These are phyloP conservation scores for Fusarium sp. DNA, from an alignment of 2,329 filamentous ascomycete genomes.

Conservation along the genomic window DNA sequence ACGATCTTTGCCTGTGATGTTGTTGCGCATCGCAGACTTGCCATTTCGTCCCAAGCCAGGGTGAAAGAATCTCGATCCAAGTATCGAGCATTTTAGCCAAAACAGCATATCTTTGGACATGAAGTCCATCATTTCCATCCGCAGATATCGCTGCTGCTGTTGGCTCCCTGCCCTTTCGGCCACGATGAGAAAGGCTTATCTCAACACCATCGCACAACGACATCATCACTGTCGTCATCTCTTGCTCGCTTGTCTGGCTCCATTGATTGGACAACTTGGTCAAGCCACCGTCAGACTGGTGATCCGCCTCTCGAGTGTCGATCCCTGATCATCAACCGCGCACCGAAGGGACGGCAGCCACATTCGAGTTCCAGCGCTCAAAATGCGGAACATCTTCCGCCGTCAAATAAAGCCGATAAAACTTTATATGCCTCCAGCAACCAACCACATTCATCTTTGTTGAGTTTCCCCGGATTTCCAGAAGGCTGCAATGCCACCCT, in stretches of 20 bases:
- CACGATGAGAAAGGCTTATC: slow-evolving; percentile 16
- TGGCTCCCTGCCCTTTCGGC: slow-evolving; percentile 7
- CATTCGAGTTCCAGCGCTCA: slow-evolving; percentile 3
- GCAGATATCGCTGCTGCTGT: background rate
- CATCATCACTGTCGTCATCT: slow-evolving; percentile 32
- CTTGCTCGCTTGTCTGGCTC: slow-evolving; percentile 15
- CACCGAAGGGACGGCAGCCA: slow-evolving; percentile 23
- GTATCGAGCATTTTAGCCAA: slow-evolving; percentile 4
- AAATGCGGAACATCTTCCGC: slow-evolving; percentile 32
- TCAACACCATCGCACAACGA: slow-evolving; percentile 13
- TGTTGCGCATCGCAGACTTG: background rate
- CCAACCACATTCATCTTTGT: slow-evolving; percentile 3
- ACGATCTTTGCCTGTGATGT: slow-evolving; percentile 15
- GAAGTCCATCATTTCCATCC: slow-evolving; percentile 24
- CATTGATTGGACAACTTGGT: slow-evolving; percentile 22
- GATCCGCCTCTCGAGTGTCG: slow-evolving; percentile 28
- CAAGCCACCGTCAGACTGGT: slow-evolving; percentile 27
- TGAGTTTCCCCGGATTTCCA: slow-evolving; percentile 39
- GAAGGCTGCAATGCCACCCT: slow-evolving; percentile 40
- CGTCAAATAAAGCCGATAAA: slow-evolving; percentile 16
- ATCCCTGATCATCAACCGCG: slow-evolving; percentile 32
- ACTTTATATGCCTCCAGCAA: slow-evolving; percentile 5
- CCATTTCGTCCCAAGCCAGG: background rate
- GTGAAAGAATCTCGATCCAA: slow-evolving; percentile 11
- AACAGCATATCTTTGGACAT: background rate